Evolutionary conservation across 306 rosid species (phyloP).

Genomic region (Alnus glutinosa): DNA sequence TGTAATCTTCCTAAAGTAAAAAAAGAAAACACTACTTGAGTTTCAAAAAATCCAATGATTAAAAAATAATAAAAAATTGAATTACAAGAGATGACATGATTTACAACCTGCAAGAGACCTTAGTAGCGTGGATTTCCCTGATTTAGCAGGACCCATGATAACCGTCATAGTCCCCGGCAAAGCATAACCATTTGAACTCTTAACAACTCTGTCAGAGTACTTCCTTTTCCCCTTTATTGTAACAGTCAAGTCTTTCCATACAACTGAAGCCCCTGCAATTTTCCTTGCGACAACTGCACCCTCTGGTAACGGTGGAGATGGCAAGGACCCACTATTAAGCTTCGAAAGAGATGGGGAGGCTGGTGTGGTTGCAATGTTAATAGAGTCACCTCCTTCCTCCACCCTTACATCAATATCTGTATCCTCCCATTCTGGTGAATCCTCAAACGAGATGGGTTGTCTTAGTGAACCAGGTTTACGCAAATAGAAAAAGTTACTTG

Average conservation of each 20-base stretch:
- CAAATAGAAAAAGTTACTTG: conserved; percentile 93
- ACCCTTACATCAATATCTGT: conserved; percentile 71
- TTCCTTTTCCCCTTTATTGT: conserved; percentile 92
- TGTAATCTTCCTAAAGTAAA: conserved; percentile 72
- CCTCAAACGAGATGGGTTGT: conserved; percentile 97
- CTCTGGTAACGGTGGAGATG: conserved; percentile 80
- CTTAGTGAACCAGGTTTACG: conserved; percentile 93
- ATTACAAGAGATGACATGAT: conserved; percentile 23
- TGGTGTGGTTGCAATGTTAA: conserved; percentile 69
- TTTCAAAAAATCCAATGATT: conserved; percentile 25
- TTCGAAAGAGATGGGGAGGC: conserved; percentile 91
- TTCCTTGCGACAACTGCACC: conserved; percentile 66
- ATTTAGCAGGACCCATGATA: conserved; percentile 96
- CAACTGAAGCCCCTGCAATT: conserved; percentile 83
- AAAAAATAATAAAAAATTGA: conserved; percentile 17
- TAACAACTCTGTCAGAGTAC: conserved; percentile 87
- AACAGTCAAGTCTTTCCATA: conserved; percentile 94
- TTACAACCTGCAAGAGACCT: conserved; percentile 84
- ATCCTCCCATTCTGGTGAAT: conserved; percentile 99
- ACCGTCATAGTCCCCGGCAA: conserved; percentile 96
- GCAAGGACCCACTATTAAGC: conserved; percentile 83
- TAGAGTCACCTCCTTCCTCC: conserved; percentile 91
- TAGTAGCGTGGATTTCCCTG: conserved; percentile 90
- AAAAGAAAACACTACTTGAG: conserved; percentile 29
- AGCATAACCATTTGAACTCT: conserved; percentile 97